Percentiles rank a stretch among this genome's conserved stretches.
These are phyloP conservation scores for Tylopilus balloui DNA, from an alignment of 768 basidiomycete species.

Conservation along the genomic window DNA sequence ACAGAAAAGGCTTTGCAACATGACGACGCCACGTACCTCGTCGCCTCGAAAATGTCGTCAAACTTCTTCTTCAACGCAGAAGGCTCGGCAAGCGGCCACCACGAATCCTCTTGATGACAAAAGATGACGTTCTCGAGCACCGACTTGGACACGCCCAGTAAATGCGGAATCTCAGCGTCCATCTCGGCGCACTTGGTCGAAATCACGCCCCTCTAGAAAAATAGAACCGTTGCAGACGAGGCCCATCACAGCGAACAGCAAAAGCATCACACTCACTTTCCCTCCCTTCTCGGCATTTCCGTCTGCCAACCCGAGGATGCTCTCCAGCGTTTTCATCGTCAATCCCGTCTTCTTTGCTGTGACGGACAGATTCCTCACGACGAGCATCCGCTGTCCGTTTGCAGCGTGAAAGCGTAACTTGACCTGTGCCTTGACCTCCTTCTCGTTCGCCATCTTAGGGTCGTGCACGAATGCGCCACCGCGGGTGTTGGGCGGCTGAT, in stretches of 20 bases:
- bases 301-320: conserved; percentile 74
- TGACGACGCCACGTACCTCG: conserved; percentile 50
- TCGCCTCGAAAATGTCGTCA: conserved; percentile 99
- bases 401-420: conserved; percentile 89
- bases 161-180: conserved; percentile 87
- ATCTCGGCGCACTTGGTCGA: conserved; percentile 98
- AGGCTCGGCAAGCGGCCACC: conserved; percentile 95
- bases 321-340: conserved; percentile 98
- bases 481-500: conserved; percentile 94
- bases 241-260: not conserved
- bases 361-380: conserved; percentile 85
- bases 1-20: not conserved
- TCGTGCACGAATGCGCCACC: conserved; percentile 99
- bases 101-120: conserved; percentile 98
- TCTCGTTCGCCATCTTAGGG: conserved; percentile 99
- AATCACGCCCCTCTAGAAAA: conserved; percentile 72
- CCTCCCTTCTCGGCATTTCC: conserved; percentile 59
- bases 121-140: conserved; percentile 99
- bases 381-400: conserved; percentile 89
- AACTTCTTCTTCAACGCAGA: conserved; percentile 95
- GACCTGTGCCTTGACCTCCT: conserved; percentile 98
- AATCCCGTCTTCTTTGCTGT: conserved; percentile 86
- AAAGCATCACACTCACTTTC: conserved; percentile 54
- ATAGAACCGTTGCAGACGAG: not conserved
- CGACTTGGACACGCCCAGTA: conserved; percentile 95